These are phyloP conservation scores for Ceratonia siliqua DNA, from an alignment of 306 rosid genomes.

Conservation along the genomic window DNA sequence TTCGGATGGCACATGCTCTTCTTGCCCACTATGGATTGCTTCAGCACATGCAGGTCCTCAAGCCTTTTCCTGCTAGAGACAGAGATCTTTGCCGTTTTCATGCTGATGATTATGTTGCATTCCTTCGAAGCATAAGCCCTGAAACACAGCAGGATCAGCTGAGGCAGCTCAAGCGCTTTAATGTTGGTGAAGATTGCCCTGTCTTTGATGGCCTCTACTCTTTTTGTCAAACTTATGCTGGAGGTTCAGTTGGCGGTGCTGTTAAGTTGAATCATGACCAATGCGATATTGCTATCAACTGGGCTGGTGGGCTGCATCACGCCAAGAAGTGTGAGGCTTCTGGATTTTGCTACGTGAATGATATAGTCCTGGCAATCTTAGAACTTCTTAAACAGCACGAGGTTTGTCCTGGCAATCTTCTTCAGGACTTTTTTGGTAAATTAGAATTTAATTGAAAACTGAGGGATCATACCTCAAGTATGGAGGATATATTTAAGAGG, in stretches of 20 bases:
- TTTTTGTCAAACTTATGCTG: conserved; percentile 85
- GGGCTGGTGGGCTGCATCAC: conserved; percentile 92
- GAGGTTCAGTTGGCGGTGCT: conserved; percentile 96
- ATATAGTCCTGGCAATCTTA: conserved; percentile 78
- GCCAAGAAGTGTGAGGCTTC: conserved; percentile 94
- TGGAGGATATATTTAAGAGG: not conserved
- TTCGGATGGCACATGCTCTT: conserved; percentile 86
- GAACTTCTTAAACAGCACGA: conserved; percentile 84
- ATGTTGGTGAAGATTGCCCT: conserved; percentile 91
- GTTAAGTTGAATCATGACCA: conserved; percentile 76
- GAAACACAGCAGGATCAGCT: conserved; percentile 90
- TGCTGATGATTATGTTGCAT: conserved; percentile 83
- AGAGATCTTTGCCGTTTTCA: conserved; percentile 85
- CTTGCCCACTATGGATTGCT: conserved; percentile 88
- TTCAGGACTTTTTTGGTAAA: conserved; percentile 6
- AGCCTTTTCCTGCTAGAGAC: conserved; percentile 89
- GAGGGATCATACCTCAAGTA: conserved; percentile 1
- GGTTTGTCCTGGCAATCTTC: conserved; percentile 59
- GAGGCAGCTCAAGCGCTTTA: conserved; percentile 85
- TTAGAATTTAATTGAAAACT: not conserved
- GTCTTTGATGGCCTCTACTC: conserved; percentile 85
- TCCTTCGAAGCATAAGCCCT: conserved; percentile 77
- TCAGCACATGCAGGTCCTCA: conserved; percentile 83
- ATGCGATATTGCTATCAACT: conserved; percentile 84
- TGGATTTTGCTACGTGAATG: conserved; percentile 88